phyloP scores from a whole-genome alignment of 2,329 filamentous ascomycete genomes.

The Pseudocercospora fijiensis region DNA sequence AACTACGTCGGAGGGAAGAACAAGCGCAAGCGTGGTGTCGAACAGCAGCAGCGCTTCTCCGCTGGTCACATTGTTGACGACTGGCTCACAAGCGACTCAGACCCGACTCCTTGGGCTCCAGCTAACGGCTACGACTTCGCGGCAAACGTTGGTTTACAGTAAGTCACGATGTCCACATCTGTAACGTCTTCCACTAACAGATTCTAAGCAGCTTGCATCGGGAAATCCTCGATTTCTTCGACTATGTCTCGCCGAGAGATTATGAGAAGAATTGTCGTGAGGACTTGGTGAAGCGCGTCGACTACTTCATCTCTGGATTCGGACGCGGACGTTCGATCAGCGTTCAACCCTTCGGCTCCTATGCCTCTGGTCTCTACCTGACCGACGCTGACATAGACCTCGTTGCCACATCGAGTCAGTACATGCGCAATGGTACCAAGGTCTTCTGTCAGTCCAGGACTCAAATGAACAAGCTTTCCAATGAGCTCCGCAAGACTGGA shows the following conservation, averaged over 20 bases:
- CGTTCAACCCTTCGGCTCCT: constrained; percentile 86
- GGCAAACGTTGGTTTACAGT: constrained; percentile 29
- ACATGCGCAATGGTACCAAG: constrained; percentile 55
- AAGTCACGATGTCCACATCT: constrained; percentile 19
- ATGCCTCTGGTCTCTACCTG: constrained; percentile 72
- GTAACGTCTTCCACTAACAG: constrained; percentile 38
- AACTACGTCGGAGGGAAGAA: constrained; percentile 6
- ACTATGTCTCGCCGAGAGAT: constrained; percentile 72
- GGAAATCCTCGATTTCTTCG: constrained; percentile 85
- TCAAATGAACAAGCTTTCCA: constrained; percentile 62
- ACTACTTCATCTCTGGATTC: constrained; percentile 54
- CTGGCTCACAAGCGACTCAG: constrained; percentile 44
- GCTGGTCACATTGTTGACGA: constrained; percentile 43
- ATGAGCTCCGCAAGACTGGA: constrained; percentile 56
- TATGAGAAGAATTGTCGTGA: constrained; percentile 76
- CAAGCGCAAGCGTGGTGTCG: constrained; percentile 65
- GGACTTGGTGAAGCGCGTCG: constrained; percentile 69
- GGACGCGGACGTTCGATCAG: constrained; percentile 40
- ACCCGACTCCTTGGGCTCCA: constrained; percentile 62
- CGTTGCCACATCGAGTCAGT: constrained; percentile 68
- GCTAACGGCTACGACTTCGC: constrained; percentile 48
- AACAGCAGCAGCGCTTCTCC: constrained; percentile 36
- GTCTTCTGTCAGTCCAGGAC: constrained; percentile 53
- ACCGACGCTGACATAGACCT: constrained; percentile 91
- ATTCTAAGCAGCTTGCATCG: constrained; percentile 65